Percentiles rank a stretch among this genome's conserved stretches.
phyloP scores from a whole-genome alignment of 495 filamentous ascomycete genomes.

The Neurospora sp. region DNA sequence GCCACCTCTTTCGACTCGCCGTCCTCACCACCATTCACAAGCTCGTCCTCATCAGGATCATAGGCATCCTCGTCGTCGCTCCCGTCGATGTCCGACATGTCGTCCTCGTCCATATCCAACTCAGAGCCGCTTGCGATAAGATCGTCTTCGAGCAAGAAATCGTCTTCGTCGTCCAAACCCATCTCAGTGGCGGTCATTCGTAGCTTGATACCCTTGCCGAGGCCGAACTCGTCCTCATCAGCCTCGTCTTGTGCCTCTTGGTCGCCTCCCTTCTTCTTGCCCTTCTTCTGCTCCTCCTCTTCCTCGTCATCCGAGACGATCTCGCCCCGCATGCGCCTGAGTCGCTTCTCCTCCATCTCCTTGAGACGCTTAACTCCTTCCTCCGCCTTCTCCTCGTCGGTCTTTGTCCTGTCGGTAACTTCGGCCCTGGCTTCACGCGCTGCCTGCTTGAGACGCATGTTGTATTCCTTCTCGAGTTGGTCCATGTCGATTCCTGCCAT shows the following conservation, averaged over 20 bases:
- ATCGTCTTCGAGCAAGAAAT: constrained; percentile 83
- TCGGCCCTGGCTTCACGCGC: constrained; percentile 71
- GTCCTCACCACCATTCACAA: constrained; percentile 51
- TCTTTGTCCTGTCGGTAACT: constrained; percentile 81
- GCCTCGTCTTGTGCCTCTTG: constrained; percentile 25
- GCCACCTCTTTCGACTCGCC: constrained; percentile 37
- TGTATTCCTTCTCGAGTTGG: constrained; percentile 71
- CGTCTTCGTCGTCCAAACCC: constrained; percentile 79
- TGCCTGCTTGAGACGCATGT: constrained; percentile 68
- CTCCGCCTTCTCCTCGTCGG: constrained; percentile 73
- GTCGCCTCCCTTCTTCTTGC: constrained; percentile 26
- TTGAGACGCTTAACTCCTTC: constrained; percentile 66
- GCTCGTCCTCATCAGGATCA: constrained; percentile 54
- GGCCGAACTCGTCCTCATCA: constrained; percentile 43
- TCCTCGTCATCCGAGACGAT: constrained; percentile 40
- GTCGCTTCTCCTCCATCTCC: constrained; percentile 67
- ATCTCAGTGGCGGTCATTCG: constrained; percentile 37
- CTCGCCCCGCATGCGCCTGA: constrained; percentile 65
- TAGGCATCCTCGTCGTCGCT: constrained; percentile 29
- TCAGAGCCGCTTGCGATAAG: constrained; percentile 62
- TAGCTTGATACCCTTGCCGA: constrained; percentile 44
- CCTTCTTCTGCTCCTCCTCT: constrained; percentile 36
- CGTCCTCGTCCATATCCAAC: constrained; percentile 45
- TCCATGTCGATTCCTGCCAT: constrained; percentile 51
- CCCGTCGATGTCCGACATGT: constrained; percentile 44